Evolutionary conservation across 73 alveolate species (phyloP), one percentile per base, ranked within the genome.

Genomic region (Paramecium octaurelia): DNA sequence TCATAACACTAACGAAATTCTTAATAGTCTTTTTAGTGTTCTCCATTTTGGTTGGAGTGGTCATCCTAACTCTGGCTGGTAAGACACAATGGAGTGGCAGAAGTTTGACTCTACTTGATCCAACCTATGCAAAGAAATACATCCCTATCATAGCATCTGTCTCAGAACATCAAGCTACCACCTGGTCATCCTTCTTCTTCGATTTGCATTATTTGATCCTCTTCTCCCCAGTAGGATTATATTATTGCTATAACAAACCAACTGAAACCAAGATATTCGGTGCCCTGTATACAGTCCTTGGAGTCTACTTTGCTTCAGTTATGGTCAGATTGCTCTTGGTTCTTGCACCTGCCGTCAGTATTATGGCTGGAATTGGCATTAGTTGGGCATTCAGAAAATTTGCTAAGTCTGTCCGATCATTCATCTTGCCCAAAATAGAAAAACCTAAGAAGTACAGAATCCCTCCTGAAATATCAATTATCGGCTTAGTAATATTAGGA

Each of bases 121-220:
- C 99, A 42, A 96, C 99, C 0, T 97, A 97, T 93, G 99, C 99
- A 8, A 93, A 96, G 75, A 96, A 96, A 85, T 95, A 94, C 92
- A 95, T 96, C 75, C 99, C 99, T 1, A 96, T 97, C 14, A 95
- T 97, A n/a, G 99, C 98, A 3, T 96, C 98, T 18, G 99, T 97
- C 27, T 95, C 98, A 54, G 99, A 97, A 58, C 99, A 97, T 96
- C 93, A 97, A 88, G 98, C 99, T 8, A 97, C 99, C 29, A 97
- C 98, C 38, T 97, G 99, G 99, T 90, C 98, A 76, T 95, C 98
- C 38, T 97, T 94, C 93, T 96, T 96, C 97, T 95, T 96, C 58
- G 99, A 97, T 95, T 93, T 97, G 24, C 98, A 97, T 85, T 94
- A 94, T 50, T 86, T 96, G 12, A 88, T 95, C 34, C 94, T 96